Base-by-base conservation (phyloP, 495 filamentous ascomycete species). In the Astrothelium subdiscretum region DNA sequence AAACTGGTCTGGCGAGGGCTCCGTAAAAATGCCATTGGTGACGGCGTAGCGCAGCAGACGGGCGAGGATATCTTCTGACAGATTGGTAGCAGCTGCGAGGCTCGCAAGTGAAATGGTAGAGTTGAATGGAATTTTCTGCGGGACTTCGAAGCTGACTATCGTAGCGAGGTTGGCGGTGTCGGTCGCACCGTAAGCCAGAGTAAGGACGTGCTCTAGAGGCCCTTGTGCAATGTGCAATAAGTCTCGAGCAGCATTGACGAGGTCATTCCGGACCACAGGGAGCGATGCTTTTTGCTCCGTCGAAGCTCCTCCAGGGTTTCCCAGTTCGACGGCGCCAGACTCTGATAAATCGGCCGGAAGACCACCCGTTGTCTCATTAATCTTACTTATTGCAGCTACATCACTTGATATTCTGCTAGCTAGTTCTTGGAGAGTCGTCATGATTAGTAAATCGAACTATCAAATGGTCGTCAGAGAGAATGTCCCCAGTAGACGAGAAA, bases 21-120 rank as follows among this genome's bases (percentile, higher is more conserved):
- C 75, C 10, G 27, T 18, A 44, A 76, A 76, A 32, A 75, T 65
- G 52, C 65, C 68, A 51, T 76, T 75, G 38, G 65, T 67, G 27
- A 73, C 66, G 20, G 73, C 73, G 66, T 74, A 72, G 1, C 73
- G 68, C 29, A 77, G 27, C 31, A 71, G 68, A 2, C 74, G 70
- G 12, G 67, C 65, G 18, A 76, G 60, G 15, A 72, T 44, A 12
- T 59, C 59, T 54, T 71, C 63, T 15, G 61, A 62, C 31, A 77
- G 57, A 3, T 64, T 61, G 2, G 69, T 62, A 15, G 51, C 67
- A 26, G 51, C 48, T 2, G 71, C 61, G 18, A 76, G 66, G 24
- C 73, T 67, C 13, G 38, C 6, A 38, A 38, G 35, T 38, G 6
- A 6, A 38, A 38, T 15, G 15, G 35, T 38, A 38, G 35, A 38